phyloP scores from a whole-genome alignment of 345 rosid species.

The Rhizophora mangle region DNA sequence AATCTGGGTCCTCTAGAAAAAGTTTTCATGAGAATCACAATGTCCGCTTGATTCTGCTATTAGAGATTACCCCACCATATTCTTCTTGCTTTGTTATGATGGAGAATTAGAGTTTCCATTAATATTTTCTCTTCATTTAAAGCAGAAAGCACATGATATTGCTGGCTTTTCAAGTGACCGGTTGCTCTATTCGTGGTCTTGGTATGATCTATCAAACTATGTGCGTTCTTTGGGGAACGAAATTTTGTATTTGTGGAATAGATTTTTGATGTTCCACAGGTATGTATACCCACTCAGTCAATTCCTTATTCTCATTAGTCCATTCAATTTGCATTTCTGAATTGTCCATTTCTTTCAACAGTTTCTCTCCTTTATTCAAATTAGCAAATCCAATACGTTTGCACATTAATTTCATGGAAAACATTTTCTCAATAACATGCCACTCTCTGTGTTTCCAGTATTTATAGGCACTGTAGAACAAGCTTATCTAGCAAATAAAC shows the following conservation, averaged over 20 bases:
- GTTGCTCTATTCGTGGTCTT: slow-evolving; percentile 42
- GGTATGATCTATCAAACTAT: slow-evolving; percentile 46
- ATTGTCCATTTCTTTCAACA: background rate
- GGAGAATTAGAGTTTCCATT: slow-evolving; percentile 7
- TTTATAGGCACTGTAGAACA: no score
- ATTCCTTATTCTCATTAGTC: no score
- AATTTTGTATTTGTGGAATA: slow-evolving; percentile 60
- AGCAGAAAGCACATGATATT: slow-evolving; percentile 42
- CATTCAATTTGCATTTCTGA: no score
- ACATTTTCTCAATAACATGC: background rate
- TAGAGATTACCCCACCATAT: background rate
- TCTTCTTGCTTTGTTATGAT: background rate
- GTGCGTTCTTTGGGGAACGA: slow-evolving; percentile 57
- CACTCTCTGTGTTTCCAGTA: background rate
- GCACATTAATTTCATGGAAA: background rate
- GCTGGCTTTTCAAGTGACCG: slow-evolving; percentile 34
- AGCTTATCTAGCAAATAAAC: no score
- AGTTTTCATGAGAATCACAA: slow-evolving; percentile 40
- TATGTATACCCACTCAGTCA: slow-evolving; percentile 17
- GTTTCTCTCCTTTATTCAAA: background rate
- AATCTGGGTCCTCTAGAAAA: slow-evolving; percentile 34
- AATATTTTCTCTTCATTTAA: slow-evolving; percentile 20
- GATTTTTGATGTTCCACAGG: slow-evolving; percentile 81
- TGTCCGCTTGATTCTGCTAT: slow-evolving; percentile 17
- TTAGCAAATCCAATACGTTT: background rate